phyloP scores from a whole-genome alignment of 148 eudicot genomes.

The Fagopyrum esculentum region DNA sequence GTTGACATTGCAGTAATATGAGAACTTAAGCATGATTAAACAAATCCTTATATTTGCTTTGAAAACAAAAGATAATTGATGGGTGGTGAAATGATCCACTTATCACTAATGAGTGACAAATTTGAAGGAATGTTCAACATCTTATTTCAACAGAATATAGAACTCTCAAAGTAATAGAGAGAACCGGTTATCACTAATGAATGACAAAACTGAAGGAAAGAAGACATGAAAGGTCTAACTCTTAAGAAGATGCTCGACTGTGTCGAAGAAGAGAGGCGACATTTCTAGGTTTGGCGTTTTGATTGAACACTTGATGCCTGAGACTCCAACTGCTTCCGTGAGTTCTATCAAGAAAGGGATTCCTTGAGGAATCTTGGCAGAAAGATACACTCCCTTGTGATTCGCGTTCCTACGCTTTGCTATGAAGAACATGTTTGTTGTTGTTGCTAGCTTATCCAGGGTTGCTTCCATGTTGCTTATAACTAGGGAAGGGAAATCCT shows the following conservation, averaged over 20 bases:
- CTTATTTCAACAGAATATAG: too few species aligned
- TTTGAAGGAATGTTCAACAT: too few species aligned
- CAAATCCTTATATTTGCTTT: too few species aligned
- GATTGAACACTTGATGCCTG: conserved; percentile 83
- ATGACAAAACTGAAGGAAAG: too few species aligned
- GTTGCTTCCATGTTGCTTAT: conserved; percentile 70
- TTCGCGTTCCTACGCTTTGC: conserved; percentile 89
- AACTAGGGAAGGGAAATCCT: conserved; percentile 61
- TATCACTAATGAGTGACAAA: too few species aligned
- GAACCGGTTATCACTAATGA: too few species aligned
- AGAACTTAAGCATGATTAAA: too few species aligned
- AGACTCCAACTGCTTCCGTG: conserved; percentile 62
- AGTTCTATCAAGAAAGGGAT: conserved; percentile 88
- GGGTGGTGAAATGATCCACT: too few species aligned
- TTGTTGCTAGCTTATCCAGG: conserved; percentile 55
- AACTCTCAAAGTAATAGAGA: too few species aligned
- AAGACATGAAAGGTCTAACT: background rate
- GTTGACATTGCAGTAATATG: too few species aligned
- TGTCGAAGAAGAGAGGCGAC: conserved; percentile 93
- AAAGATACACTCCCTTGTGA: conserved; percentile 85
- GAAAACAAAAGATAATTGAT: too few species aligned
- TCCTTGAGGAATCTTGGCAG: conserved; percentile 81
- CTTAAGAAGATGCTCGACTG: conserved; percentile 60
- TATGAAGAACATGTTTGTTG: conserved; percentile 89
- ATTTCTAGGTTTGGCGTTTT: conserved; percentile 83